Evolutionary conservation across 2,329 filamentous ascomycete genomes (phyloP).

Genomic region (Fusarium graminum): DNA sequence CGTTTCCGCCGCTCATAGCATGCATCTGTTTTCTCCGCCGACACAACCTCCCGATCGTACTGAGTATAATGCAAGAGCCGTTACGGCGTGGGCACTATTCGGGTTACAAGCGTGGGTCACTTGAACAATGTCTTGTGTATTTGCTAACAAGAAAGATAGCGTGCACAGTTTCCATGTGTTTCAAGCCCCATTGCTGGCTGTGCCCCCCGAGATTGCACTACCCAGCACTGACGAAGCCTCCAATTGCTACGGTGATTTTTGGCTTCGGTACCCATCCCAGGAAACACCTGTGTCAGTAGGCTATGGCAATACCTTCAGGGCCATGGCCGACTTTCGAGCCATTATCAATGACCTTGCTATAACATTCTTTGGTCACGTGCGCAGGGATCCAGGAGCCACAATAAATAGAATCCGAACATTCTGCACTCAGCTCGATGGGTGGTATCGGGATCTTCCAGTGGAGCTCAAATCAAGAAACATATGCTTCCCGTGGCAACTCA

Average conservation of each 20-base stretch:
- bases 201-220: neutral
- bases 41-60: neutral
- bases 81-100: neutral
- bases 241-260: neutral
- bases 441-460: neutral
- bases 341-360: neutral
- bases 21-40: neutral
- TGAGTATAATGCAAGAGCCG: neutral
- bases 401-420: neutral
- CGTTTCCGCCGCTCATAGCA: neutral
- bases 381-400: accelerated
- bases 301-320: neutral
- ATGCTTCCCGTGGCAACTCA: conserved; percentile 6
- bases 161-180: neutral
- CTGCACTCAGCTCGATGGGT: neutral
- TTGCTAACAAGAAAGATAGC: neutral
- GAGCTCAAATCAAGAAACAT: neutral
- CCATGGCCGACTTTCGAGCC: neutral
- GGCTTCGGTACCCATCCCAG: neutral
- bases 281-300: neutral
- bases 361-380: neutral
- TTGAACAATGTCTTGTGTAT: accelerated
- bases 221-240: accelerated
- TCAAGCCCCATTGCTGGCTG: neutral
- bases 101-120: neutral